Conservation (phyloP, 225 moss, liverwort and hornwort genomes). For the Pleurozium schreberi region DNA sequence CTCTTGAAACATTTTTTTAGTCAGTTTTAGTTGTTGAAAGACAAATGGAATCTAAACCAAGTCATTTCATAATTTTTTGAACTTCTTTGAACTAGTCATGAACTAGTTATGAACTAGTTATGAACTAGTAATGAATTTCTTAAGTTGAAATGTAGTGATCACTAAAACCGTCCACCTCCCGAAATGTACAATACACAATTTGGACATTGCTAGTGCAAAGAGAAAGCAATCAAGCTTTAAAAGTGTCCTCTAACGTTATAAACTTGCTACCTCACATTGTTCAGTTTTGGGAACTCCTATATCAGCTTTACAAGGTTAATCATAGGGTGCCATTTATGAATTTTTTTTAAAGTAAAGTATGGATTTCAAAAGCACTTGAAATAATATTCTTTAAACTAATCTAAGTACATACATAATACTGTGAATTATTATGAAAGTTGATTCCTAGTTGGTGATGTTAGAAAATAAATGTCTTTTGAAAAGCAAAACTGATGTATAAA, state of each 20-base stretch:
- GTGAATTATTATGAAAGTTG: neutral
- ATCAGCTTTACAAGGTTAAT: neutral
- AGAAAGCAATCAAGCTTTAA: neutral
- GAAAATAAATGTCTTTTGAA: neutral
- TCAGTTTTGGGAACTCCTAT: accelerated
- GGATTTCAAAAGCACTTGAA: neutral
- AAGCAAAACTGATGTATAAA: neutral
- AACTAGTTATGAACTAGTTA: neutral
- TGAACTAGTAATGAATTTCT: neutral
- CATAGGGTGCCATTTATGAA: neutral
- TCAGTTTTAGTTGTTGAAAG: neutral
- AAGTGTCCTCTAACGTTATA: too few relatives aligned
- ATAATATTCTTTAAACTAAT: neutral
- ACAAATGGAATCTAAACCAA: neutral
- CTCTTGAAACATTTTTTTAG: neutral
- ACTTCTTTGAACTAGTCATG: neutral
- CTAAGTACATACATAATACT: neutral
- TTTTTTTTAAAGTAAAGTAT: neutral
- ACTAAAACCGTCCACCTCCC: accelerated
- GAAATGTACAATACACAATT: neutral
- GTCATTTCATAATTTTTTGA: neutral
- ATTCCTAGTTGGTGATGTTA: neutral
- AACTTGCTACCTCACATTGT: too few relatives aligned
- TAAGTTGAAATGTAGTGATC: neutral
- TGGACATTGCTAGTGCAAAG: neutral